phyloP scores from a whole-genome alignment of 2,329 filamentous ascomycete genomes.

The Pseudogymnoascus sp. region DNA sequence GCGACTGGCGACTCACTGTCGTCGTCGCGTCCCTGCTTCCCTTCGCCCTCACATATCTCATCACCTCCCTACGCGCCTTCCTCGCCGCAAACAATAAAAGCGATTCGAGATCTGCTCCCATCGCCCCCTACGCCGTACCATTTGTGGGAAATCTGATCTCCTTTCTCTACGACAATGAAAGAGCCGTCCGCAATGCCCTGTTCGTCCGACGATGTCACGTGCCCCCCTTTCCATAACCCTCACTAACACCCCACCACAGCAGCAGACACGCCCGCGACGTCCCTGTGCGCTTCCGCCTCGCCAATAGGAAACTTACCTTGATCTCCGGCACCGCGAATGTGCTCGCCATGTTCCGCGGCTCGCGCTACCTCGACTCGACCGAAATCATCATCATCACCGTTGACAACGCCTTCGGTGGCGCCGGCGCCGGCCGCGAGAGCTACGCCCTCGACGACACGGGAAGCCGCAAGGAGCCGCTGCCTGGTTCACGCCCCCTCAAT shows the following conservation, averaged over 20 bases:
- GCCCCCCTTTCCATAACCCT: background rate
- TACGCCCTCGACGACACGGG: conserved; percentile 17
- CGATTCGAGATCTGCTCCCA: conserved; percentile 14
- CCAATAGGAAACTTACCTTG: conserved; percentile 15
- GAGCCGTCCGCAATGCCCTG: conserved; percentile 15
- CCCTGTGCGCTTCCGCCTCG: conserved; percentile 17
- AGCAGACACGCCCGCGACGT: conserved; percentile 14
- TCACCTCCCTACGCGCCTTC: background rate
- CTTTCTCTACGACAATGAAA: conserved; percentile 17
- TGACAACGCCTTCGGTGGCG: conserved; percentile 18
- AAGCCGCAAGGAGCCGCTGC: conserved; percentile 13
- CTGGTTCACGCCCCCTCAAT: conserved; percentile 13
- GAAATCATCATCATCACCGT: conserved; percentile 14
- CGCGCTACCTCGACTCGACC: conserved; percentile 15
- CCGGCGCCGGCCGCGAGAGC: background rate
- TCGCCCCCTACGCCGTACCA: conserved; percentile 17
- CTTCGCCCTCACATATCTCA: background rate
- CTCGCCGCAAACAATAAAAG: conserved; percentile 7
- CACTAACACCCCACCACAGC: conserved; percentile 10
- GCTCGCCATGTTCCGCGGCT: conserved; percentile 17
- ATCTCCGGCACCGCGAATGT: conserved; percentile 18
- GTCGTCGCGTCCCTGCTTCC: background rate
- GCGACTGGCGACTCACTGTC: background rate
- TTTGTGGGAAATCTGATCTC: conserved; percentile 17
- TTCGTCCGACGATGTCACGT: background rate